Conservation (phyloP, 805 yeast genomes). For the Suhomyces prunicola region DNA sequence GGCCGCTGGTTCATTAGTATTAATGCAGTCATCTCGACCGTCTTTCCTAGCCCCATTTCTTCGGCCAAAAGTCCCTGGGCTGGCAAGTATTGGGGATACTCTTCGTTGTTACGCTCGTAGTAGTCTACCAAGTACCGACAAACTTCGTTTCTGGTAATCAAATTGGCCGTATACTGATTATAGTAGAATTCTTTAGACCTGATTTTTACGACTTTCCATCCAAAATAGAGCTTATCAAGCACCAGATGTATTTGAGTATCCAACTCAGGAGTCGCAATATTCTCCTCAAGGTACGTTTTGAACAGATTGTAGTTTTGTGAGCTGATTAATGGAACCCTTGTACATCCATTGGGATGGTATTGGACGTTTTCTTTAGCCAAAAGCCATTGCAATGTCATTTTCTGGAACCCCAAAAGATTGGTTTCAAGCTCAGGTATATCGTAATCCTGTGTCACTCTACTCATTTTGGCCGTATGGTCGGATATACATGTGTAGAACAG, state of each 20-base stretch:
- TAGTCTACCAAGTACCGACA: slow-evolving; percentile 22
- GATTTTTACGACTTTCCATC: slow-evolving; percentile 41
- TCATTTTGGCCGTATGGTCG: slow-evolving; percentile 35
- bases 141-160: slow-evolving; percentile 15
- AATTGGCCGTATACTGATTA: slow-evolving; percentile 49
- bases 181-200: slow-evolving; percentile 35
- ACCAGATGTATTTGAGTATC: slow-evolving; percentile 9
- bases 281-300: not conserved
- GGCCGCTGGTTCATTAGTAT: slow-evolving; percentile 60
- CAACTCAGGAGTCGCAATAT: too few species aligned
- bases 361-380: slow-evolving; percentile 46
- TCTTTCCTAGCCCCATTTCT: slow-evolving; percentile 97
- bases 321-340: slow-evolving; percentile 17
- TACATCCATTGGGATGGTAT: slow-evolving; percentile 27
- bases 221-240: slow-evolving; percentile 47
- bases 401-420: slow-evolving; percentile 48
- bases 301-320: not conserved
- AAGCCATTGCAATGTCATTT: slow-evolving; percentile 56
- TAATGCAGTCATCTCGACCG: slow-evolving; percentile 77
- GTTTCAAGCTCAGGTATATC: slow-evolving; percentile 45
- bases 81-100: slow-evolving; percentile 32
- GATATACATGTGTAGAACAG: slow-evolving; percentile 52
- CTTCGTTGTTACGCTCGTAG: slow-evolving; percentile 15
- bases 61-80: slow-evolving; percentile 77
- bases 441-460: slow-evolving; percentile 15